phyloP scores from a whole-genome alignment of 2,329 filamentous ascomycete genomes.

The Neospermospora avenae region DNA sequence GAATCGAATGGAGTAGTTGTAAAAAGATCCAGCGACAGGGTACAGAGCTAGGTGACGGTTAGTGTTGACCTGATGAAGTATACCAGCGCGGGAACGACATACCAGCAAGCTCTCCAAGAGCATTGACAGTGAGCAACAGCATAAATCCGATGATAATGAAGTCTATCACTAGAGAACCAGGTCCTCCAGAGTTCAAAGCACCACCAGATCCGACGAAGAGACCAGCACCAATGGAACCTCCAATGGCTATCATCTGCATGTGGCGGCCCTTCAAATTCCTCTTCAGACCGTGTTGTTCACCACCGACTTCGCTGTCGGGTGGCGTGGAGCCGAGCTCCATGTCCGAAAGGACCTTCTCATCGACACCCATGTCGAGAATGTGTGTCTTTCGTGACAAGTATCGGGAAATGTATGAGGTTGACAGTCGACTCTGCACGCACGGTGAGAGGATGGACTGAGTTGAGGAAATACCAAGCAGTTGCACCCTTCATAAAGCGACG shows the following conservation, averaged over 20 bases:
- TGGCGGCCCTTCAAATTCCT: slow-evolving; percentile 45
- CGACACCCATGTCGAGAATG: slow-evolving; percentile 10
- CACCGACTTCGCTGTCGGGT: slow-evolving; percentile 23
- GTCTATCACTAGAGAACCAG: slow-evolving; percentile 72
- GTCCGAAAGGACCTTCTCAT: slow-evolving; percentile 17
- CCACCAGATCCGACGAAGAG: slow-evolving; percentile 47
- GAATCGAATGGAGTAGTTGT: slow-evolving; percentile 87
- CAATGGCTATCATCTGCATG: slow-evolving; percentile 51
- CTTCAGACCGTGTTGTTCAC: slow-evolving; percentile 36
- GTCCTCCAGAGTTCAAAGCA: slow-evolving; percentile 49
- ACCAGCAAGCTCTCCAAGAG: slow-evolving; percentile 86
- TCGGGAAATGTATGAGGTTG: neutral
- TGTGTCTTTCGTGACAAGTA: neutral
- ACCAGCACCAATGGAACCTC: slow-evolving; percentile 49
- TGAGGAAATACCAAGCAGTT: slow-evolving; percentile 13
- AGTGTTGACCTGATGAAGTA: neutral
- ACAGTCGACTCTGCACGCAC: slow-evolving; percentile 17
- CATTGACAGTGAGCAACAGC: slow-evolving; percentile 59
- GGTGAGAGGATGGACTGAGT: slow-evolving; percentile 18
- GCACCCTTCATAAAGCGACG: neutral
- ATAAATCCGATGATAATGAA: slow-evolving; percentile 79
- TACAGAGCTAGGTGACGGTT: slow-evolving; percentile 50
- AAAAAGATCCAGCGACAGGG: slow-evolving; percentile 88
- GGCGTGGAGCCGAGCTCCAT: slow-evolving; percentile 9
- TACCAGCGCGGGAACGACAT: slow-evolving; percentile 46